Percentiles rank a stretch among this genome's conserved stretches.
Evolutionary conservation across 805 yeast genomes (phyloP).

Genomic region (Teunomyces atbi): DNA sequence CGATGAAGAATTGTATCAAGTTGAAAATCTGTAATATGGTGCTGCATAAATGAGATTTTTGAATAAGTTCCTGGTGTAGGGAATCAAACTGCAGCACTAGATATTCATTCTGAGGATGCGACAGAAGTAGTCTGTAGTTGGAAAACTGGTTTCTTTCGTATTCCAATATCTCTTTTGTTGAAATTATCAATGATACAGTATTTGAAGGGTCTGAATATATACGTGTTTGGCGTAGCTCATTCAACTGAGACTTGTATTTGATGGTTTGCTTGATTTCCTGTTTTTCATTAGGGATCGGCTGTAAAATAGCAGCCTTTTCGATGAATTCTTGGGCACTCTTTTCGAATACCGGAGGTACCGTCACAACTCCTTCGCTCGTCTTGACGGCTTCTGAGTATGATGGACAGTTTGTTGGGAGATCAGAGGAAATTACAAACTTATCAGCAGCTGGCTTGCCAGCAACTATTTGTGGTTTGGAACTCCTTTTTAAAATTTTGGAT

Average conservation of each 20-base stretch:
- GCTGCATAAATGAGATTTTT: not conserved
- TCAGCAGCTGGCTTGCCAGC: not conserved
- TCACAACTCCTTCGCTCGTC: not conserved
- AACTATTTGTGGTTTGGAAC: not conserved
- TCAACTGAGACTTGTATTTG: slow-evolving; percentile 10
- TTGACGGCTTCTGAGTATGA: slow-evolving; percentile 2
- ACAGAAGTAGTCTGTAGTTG: not conserved
- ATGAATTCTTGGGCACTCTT: not conserved
- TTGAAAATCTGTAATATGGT: not conserved
- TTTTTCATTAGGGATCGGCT: not conserved
- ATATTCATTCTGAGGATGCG: not conserved
- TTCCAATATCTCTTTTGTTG: not conserved
- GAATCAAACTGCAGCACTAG: slow-evolving; percentile 1
- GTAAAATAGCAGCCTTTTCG: not conserved
- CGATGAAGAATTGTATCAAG: not conserved
- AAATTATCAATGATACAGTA: not conserved
- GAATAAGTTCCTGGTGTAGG: not conserved
- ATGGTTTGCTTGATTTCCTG: not conserved
- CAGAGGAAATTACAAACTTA: not conserved
- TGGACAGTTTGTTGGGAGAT: not conserved
- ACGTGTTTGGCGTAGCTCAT: slow-evolving; percentile 2
- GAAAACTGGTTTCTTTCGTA: not conserved
- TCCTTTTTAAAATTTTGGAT: not conserved
- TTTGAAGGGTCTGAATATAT: not conserved
- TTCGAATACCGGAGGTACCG: not conserved